Evolutionary conservation across 225 moss, liverwort and hornwort species (phyloP), one percentile per base, ranked within the genome.

Genomic region (Pleurozium schreberi): DNA sequence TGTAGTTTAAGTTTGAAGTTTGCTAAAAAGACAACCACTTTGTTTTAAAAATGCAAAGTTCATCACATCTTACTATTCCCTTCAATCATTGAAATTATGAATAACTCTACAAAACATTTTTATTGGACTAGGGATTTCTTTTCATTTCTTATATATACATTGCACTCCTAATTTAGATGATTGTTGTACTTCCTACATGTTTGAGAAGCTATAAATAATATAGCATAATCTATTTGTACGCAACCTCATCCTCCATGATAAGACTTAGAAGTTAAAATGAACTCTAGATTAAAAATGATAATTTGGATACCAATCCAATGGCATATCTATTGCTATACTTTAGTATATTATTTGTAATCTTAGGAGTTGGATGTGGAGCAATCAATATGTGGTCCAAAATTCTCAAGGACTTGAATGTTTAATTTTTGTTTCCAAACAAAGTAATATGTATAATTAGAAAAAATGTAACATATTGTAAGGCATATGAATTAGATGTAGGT

Each of bases 361-460:
- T 47, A 74, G 18, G 0, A 49, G 11, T 31, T 4, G 2, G 28
- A 18, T 49, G 31, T 19, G 1, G 7, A 49, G 9, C 0, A 1
- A 0, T 6, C n/a, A n/a, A 74, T 6, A 7, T 47, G 4, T 4
- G 0, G 4, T 30, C 31, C 4, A 76, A 50, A 36, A 10, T 36
- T 50, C 10, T 52, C 2, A 0, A 52, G 13, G 23, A 36, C 3
- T 36, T 53, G 14, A 53, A 36, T 76, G 14, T 52, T 49, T 33
- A 12, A 9, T 22, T 31, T 28, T 74, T 18, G 2, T 31, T 49
- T 11, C 4, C 18, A 45, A 9, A 9, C 6, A 28, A 17, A 27
- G 25, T 14, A 3, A 22, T 5, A 31, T 19, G 9, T 19, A 31
- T 30, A 7, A 1, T 49, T 49, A 50, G 13, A 20, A 21, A 13